phyloP scores from a whole-genome alignment of 257 asterid genomes.

The Gardenia jasminoides region DNA sequence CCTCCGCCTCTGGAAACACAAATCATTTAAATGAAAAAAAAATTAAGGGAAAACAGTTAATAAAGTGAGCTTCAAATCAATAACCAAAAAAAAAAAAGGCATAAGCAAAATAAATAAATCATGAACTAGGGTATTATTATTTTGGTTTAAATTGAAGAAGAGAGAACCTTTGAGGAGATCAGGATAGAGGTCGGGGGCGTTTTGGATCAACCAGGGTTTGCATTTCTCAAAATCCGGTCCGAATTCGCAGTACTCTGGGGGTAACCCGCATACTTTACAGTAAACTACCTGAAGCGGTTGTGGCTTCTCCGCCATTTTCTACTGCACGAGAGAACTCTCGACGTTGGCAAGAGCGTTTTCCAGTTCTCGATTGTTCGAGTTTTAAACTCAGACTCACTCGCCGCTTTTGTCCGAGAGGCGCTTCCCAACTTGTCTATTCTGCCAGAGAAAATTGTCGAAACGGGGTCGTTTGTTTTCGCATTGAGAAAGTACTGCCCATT shows the following conservation, averaged over 20 bases:
- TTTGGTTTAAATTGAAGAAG: constrained; percentile 17
- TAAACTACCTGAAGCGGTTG: constrained; percentile 62
- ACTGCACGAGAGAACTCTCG: neutral
- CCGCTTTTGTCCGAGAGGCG: neutral
- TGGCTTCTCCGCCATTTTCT: constrained; percentile 81
- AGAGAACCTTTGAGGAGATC: constrained; percentile 73
- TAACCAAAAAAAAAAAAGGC: neutral
- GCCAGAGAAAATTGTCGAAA: neutral
- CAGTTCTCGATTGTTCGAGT: neutral
- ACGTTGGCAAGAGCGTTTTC: neutral
- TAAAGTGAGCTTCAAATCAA: neutral
- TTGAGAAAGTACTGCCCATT: too few relatives aligned
- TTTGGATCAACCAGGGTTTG: constrained; percentile 90
- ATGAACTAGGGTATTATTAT: neutral
- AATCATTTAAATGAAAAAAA: neutral
- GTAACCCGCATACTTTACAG: constrained; percentile 86
- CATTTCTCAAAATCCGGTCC: constrained; percentile 93
- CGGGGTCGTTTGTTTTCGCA: neutral
- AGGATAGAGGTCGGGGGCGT: constrained; percentile 76
- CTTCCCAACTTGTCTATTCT: neutral
- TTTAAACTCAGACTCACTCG: neutral
- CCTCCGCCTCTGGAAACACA: constrained; percentile 50
- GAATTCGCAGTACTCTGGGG: constrained; percentile 96
- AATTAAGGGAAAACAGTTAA: neutral
- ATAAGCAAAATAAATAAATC: neutral